phyloP scores from a whole-genome alignment of 2,329 filamentous ascomycete genomes.

The Calonectria honghensis region DNA sequence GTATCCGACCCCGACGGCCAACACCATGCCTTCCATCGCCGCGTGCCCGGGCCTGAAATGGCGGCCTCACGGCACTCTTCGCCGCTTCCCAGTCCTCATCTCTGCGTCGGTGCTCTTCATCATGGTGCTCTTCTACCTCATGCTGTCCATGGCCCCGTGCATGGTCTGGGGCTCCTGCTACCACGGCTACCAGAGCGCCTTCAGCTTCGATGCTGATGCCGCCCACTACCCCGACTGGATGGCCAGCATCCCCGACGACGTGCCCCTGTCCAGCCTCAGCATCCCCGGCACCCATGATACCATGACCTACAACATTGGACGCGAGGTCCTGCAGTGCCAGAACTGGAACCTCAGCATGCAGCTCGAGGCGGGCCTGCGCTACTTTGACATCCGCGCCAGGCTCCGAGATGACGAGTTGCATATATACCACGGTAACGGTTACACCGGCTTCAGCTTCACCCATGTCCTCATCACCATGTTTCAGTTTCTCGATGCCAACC shows the following conservation, averaged over 20 bases:
- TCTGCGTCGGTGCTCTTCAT: conserved; percentile 48
- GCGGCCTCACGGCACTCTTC: conserved; percentile 40
- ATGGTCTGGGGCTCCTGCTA: conserved; percentile 55
- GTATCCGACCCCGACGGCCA: conserved; percentile 31
- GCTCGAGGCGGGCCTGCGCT: conserved; percentile 67
- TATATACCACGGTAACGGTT: conserved; percentile 68
- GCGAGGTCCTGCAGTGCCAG: conserved; percentile 66
- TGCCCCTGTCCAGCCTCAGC: conserved; percentile 65
- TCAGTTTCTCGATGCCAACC: conserved; percentile 66
- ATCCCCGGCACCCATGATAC: conserved; percentile 74
- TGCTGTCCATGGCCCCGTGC: conserved; percentile 55
- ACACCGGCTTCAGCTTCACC: conserved; percentile 66
- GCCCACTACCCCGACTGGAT: conserved; percentile 65
- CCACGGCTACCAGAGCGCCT: conserved; percentile 56
- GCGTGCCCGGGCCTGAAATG: conserved; percentile 42
- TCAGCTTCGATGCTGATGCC: conserved; percentile 65
- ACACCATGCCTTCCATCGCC: conserved; percentile 51
- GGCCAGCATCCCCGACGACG: conserved; percentile 63
- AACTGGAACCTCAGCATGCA: conserved; percentile 67
- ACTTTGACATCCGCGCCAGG: conserved; percentile 70
- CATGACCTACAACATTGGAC: conserved; percentile 66
- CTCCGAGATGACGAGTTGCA: conserved; percentile 65
- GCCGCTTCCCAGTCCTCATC: conserved; percentile 48
- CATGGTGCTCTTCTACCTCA: conserved; percentile 53
- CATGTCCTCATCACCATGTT: conserved; percentile 66